Evolutionary conservation across 2,329 filamentous ascomycete species (phyloP).

Genomic region (Calonectria pseudoreteaudii): DNA sequence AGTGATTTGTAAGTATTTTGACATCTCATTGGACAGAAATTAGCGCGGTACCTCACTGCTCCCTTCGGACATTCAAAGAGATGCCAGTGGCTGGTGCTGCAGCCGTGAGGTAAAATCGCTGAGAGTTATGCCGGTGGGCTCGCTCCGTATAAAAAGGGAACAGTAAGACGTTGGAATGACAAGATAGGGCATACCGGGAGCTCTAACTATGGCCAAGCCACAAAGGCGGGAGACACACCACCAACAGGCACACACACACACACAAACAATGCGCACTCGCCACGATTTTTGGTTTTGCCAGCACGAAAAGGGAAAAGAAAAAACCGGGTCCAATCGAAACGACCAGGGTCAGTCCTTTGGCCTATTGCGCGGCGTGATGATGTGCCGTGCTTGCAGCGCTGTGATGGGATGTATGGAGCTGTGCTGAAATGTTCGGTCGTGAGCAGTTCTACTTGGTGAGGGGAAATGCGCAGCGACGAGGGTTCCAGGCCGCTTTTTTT

Average conservation of each 20-base stretch:
- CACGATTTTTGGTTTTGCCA: not conserved
- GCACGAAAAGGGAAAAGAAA: conserved; percentile 3
- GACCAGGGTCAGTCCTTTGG: conserved; percentile 1
- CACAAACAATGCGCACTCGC: not conserved
- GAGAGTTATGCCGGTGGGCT: not conserved
- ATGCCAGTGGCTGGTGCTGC: not conserved
- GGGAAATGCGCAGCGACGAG: conserved; percentile 47
- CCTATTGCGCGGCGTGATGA: conserved; percentile 19
- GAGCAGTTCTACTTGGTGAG: conserved; percentile 49
- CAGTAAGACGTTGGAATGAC: not conserved
- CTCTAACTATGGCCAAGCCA: conserved; percentile 6
- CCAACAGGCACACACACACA: not conserved
- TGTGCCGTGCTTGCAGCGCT: conserved; percentile 32
- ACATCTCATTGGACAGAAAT: no score
- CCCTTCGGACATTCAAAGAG: no score
- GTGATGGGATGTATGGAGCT: conserved; percentile 44
- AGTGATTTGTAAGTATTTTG: no score
- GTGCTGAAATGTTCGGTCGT: conserved; percentile 60
- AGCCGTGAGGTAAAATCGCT: not conserved
- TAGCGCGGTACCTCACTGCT: no score
- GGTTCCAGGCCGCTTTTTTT: conserved; percentile 12
- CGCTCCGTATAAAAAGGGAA: not conserved
- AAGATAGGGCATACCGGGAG: conserved; percentile 12
- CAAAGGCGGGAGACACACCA: not conserved
- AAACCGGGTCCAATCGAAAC: not conserved